These are phyloP conservation scores for Gynostemma pentaphyllum DNA, from an alignment of 306 rosid species.

Conservation along the genomic window DNA sequence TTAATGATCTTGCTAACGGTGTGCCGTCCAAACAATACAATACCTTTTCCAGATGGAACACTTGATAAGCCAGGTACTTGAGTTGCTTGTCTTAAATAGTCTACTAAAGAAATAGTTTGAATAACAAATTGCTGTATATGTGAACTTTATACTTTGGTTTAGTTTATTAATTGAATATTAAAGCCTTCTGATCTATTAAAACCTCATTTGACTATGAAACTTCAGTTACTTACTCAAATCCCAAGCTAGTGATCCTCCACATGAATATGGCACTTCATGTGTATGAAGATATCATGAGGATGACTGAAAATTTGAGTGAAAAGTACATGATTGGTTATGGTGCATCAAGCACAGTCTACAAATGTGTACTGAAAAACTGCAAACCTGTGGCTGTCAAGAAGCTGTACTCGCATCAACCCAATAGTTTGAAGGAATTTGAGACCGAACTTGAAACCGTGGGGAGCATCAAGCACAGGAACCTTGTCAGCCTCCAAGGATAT, in stretches of 20 bases:
- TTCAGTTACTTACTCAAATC: constrained; percentile 55
- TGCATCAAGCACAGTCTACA: constrained; percentile 92
- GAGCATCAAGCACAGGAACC: constrained; percentile 89
- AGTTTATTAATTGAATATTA: background rate
- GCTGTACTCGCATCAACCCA: constrained; percentile 73
- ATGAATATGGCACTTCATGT: constrained; percentile 97
- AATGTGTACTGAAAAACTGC: constrained; percentile 87
- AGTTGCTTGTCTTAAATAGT: background rate
- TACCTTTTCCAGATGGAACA: constrained; percentile 67
- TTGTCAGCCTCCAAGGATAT: constrained; percentile 89
- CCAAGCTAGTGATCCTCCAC: constrained; percentile 81
- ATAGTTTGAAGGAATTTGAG: constrained; percentile 64
- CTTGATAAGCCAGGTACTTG: constrained; percentile 77
- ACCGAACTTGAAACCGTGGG: constrained; percentile 86
- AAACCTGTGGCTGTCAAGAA: constrained; percentile 87
- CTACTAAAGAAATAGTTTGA: background rate
- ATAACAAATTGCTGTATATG: background rate
- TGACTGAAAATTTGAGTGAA: constrained; percentile 86
- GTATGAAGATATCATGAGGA: constrained; percentile 89
- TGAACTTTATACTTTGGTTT: background rate
- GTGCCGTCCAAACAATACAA: constrained; percentile 63
- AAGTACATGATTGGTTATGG: constrained; percentile 85
- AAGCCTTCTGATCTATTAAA: constrained; percentile 7
- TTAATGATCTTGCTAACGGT: constrained; percentile 81
- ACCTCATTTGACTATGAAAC: constrained; percentile 15